A percentile compares a stretch with the other conserved stretches of the same genome.
Conservation (phyloP, 441 rosid species). For the Daphne laureola region DNA sequence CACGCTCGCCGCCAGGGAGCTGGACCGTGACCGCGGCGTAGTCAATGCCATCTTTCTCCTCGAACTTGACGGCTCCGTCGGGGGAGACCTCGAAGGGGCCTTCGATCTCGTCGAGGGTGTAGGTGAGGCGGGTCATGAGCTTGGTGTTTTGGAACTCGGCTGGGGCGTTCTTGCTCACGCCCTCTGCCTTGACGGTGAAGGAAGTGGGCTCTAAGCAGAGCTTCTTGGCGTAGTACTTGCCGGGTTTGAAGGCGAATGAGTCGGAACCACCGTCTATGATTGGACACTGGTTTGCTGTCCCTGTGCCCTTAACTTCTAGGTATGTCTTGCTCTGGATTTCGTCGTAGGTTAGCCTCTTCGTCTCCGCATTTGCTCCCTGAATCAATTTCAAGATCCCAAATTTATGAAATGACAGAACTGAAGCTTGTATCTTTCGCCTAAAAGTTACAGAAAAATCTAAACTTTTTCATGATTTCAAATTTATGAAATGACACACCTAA, state of each 20-base stretch:
- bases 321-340: conserved; percentile 88
- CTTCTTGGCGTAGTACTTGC: conserved; percentile 74
- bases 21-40: conserved; percentile 89
- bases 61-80: conserved; percentile 52
- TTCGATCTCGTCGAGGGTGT: conserved; percentile 87
- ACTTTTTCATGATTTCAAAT: no score
- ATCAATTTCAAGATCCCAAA: neutral
- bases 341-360: conserved; percentile 74
- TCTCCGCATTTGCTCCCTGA: conserved; percentile 79
- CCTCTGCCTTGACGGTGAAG: conserved; percentile 77
- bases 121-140: conserved; percentile 92
- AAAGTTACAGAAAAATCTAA: no score
- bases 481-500: no score
- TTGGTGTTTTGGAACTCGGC: conserved; percentile 76
- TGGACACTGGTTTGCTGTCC: conserved; percentile 90
- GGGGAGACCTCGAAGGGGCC: conserved; percentile 81
- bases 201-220: conserved; percentile 81
- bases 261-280: conserved; percentile 62
- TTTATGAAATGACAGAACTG: no score
- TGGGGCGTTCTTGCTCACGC: conserved; percentile 57
- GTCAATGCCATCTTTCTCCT: conserved; percentile 77
- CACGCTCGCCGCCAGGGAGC: conserved; percentile 82
- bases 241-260: conserved; percentile 59
- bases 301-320: conserved; percentile 80
- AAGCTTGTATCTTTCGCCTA: neutral